Evolutionary conservation across 306 rosid genomes (phyloP), one percentile per base, ranked within the genome.

Genomic region (Sesbania bispinosa): DNA sequence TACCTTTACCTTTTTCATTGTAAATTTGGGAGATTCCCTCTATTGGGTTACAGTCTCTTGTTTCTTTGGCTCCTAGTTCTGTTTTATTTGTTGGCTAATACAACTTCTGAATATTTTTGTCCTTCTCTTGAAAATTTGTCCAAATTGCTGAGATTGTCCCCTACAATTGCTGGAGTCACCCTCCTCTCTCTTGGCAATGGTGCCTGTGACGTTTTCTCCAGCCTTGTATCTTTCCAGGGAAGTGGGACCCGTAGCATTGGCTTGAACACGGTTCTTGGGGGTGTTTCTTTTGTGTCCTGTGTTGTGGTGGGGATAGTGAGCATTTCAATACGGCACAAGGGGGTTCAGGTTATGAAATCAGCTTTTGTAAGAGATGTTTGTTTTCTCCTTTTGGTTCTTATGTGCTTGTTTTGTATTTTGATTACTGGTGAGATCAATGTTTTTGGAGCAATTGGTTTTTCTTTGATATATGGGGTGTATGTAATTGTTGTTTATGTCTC

Each of bases 181-280:
- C 86, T 79, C 11, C 82, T 81, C 14, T 76, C 85, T 45, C 77
- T 81, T 10, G 85, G 85, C 8, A 82, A 82, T 68, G 84, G 87
- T 24, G 84, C 87, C 32, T 11, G 27, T 71, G 87, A 83, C 10
- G 73, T 83, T 20, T 83, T 83, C 32, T 62, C 87, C 11, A 79
- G 74, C 47, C 54, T 83, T 15, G 80, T 74, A 32, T 79, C 87
- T 18, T 61, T 79, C 59, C 62, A 75, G 52, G 81, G 45, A 7
- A 75, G 53, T 19, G 81, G 43, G 29, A 83, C 86, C 5, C 51
- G 58, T 3, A 62, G 27, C 24, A 8, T 83, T 39, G 84, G 86
- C 6, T 72, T 79, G 11, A 70, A 83, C 51, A 71, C 79, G 1
- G 66, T 83, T 2, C 50, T 83, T 33, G 87, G 87, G 10, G 87